Evolutionary conservation across 2,329 filamentous ascomycete species (phyloP), one percentile per base, ranked within the genome.

Genomic region (Thielaviopsis euricoi): DNA sequence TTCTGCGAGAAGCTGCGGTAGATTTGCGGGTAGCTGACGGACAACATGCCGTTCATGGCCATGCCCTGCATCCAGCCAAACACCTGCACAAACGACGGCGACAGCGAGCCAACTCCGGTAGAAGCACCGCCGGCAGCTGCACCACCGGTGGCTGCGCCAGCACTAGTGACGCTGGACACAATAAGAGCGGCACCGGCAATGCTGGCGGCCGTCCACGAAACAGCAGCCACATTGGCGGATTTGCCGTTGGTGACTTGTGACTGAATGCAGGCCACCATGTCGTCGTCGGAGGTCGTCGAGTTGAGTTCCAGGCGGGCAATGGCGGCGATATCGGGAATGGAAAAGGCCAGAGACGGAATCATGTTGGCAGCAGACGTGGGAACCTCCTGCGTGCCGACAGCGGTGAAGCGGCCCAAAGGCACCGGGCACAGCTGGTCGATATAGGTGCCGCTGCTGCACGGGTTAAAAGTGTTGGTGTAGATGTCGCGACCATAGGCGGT

Each of bases 21-120:
- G 43, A 97, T 82, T 40, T 81, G 76, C 3, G 93, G 93, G 64
- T 95, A 89, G 65, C 84, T 81, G 65, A 94, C 90, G 60, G 87
- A 94, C 68, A 95, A 77, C 93, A 97, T 97, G 63, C 93, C 90
- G 70, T 93, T 96, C 75, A 93, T 86, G 26, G 93, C 89, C 76
- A 97, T 86, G 54, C 86, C 85, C 71, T 97, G 90, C 70, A 97
- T 95, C 81, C 87, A 94, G 61, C 85, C 83, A 63, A 95, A 79
- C 53, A 94, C 83, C 66, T 96, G 88, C 51, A 77, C 78, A 68
- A 97, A 96, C 56, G 85, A 87, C 25, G 93, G 93, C 64, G 88
- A 93, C 56, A 73, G 76, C 43, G 71, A 73, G 12, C 78, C 73
- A 21, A 73, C 73, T 52, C 78, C 77, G 46, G 71, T 73, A 12